phyloP scores from a whole-genome alignment of 768 basidiomycete species.

The Naematelia encephala region DNA sequence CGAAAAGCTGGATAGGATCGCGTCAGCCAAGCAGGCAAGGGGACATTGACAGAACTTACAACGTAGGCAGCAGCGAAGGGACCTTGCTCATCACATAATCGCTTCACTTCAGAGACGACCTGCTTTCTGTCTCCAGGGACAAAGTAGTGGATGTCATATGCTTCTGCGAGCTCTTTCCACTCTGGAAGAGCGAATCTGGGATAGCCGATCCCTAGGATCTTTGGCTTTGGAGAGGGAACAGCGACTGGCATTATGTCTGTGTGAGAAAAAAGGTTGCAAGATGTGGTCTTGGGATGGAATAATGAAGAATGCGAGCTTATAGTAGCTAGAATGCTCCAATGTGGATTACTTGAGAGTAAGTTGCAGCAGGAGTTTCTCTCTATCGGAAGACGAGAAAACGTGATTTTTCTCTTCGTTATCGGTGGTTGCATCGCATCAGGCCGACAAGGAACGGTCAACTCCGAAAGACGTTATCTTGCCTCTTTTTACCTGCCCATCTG shows the following conservation, averaged over 20 bases:
- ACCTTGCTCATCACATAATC: slow-evolving; percentile 22
- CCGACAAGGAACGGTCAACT: neutral
- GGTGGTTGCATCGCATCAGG: neutral
- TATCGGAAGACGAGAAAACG: too few species aligned
- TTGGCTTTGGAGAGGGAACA: neutral
- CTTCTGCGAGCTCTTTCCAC: slow-evolving; percentile 15
- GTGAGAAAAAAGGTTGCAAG: neutral
- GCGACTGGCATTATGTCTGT: slow-evolving; percentile 11
- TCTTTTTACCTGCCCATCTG: too few species aligned
- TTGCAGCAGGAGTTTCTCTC: too few species aligned
- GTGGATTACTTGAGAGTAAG: too few species aligned
- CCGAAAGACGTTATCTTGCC: neutral
- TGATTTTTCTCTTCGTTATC: too few species aligned
- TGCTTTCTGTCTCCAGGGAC: slow-evolving; percentile 18
- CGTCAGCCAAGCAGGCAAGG: neutral
- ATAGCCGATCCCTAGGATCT: slow-evolving; percentile 28
- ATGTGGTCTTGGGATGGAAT: too few species aligned
- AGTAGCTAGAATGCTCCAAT: too few species aligned
- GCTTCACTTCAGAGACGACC: slow-evolving; percentile 21
- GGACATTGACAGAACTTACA: slow-evolving; percentile 5
- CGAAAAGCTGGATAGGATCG: slow-evolving; percentile 7
- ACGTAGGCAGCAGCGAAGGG: slow-evolving; percentile 28
- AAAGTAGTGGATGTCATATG: slow-evolving; percentile 30
- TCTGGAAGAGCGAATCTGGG: slow-evolving; percentile 20
- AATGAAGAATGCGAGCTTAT: too few species aligned